Base-by-base conservation (phyloP, 2,329 filamentous ascomycete genomes). In the Fusarium scirpi region DNA sequence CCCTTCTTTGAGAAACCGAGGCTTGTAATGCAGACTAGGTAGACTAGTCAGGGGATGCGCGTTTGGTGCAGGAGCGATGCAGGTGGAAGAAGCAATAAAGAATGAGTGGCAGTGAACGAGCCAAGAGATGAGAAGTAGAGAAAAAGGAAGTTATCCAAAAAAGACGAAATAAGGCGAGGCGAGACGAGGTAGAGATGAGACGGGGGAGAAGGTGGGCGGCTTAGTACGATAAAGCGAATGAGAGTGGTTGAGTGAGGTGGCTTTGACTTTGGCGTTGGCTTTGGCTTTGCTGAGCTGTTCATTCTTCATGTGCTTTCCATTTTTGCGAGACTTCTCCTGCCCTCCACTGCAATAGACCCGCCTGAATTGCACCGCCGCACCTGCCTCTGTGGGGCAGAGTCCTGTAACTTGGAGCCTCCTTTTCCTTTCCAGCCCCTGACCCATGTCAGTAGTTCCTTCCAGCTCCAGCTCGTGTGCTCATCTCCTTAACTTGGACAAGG, bases 251-350 rank as follows among this genome's bases (percentile, higher is more conserved):
- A 30, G 59, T 38, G 34, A 38, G 34, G 34, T 65, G 60, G 60
- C 60, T 65, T 65, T 51, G 34, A 24, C 52, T 20, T 38, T 32
- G 48, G 48, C 48, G 32, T 38, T 51, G 8, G 48, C 38, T 20
- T 41, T 41, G 34, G 53, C 46, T 53, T 55, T 57, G 66, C 58
- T 65, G 59, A 60, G 66, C 58, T 70, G 69, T 70, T 70, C 63
- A 45, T 66, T 62, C 49, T 62, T 61, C 61, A 72, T 73, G 61
- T 72, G 60, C 70, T 56, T 69, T 59, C 58, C 61, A 40, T 55
- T 72, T 70, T 73, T 73, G 45, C 59, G 29, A 52, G 34, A 38
- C 30, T 56, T 38, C 45, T 27, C n/a, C 41, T 70, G 20, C 52
- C 34, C 34, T 38, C 34, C 34, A 38, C 54, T 22, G 27, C 24